These are phyloP conservation scores for Phytophthora pini DNA, from an alignment of 352 stramenopile species.

Conservation along the genomic window DNA sequence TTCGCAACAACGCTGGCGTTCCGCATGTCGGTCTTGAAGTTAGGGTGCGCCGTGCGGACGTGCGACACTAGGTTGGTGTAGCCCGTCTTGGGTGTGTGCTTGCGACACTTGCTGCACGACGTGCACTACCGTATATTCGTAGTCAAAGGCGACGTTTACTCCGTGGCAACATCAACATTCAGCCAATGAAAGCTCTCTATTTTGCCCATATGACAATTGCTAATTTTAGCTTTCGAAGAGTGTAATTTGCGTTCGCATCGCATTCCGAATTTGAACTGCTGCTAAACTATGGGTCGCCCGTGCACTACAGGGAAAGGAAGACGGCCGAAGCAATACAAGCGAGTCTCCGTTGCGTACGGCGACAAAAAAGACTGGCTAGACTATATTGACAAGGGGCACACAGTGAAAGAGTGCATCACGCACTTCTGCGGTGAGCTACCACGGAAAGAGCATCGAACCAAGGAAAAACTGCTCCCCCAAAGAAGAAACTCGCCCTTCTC, in stretches of 20 bases:
- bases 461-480: conserved; percentile 5
- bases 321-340: conserved; percentile 9
- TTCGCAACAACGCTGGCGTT: no score
- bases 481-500: no score
- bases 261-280: not conserved
- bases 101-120: no score
- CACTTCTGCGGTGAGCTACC: conserved; percentile 2
- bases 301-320: not conserved
- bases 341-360: conserved; percentile 6
- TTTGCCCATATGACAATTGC: not conserved
- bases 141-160: no score
- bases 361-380: conserved; percentile 10
- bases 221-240: not conserved
- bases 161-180: not conserved
- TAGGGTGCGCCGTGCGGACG: no score
- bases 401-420: conserved; percentile 8
- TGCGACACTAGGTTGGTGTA: no score
- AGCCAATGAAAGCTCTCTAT: not conserved
- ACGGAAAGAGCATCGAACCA: conserved; percentile 3
- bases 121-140: no score
- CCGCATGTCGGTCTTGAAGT: no score
- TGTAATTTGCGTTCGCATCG: not conserved
- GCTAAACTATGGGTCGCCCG: not conserved
- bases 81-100: no score
- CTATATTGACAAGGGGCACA: conserved; percentile 3